A percentile compares a stretch with the other conserved stretches of the same genome.
Conservation (phyloP, 2,329 filamentous ascomycete genomes). For the Botrytis elliptica region DNA sequence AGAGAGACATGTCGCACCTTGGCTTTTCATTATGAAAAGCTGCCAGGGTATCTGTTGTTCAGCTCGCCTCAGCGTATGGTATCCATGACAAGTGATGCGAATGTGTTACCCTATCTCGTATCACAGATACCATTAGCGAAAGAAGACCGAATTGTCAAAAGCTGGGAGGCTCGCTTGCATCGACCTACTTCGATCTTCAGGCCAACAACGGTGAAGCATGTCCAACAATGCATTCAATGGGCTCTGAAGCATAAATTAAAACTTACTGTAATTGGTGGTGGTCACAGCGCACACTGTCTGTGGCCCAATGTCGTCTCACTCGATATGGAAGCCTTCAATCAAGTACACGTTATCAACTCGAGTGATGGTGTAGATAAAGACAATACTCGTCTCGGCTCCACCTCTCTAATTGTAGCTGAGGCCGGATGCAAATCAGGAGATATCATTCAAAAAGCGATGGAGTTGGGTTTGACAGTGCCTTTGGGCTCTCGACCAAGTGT, state of each 20-base stretch:
- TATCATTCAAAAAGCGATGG: conserved; percentile 47
- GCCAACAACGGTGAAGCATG: conserved; percentile 48
- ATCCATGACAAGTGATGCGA: conserved; percentile 50
- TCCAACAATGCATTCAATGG: conserved; percentile 58
- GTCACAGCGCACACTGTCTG: conserved; percentile 60
- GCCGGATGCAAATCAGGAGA: conserved; percentile 57
- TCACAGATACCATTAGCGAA: conserved; percentile 40
- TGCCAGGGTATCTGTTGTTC: conserved; percentile 48
- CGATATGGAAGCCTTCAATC: conserved; percentile 57
- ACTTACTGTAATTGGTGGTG: conserved; percentile 55
- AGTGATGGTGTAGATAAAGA: conserved; percentile 21
- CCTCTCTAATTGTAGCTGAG: conserved; percentile 49
- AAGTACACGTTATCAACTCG: conserved; percentile 45
- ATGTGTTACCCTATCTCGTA: conserved; percentile 45
- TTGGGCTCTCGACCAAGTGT: conserved; percentile 62
- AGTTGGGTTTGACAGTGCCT: conserved; percentile 53
- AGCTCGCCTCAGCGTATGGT: conserved; percentile 50
- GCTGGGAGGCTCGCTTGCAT: conserved; percentile 48
- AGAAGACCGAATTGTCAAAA: conserved; percentile 47
- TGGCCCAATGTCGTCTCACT: conserved; percentile 52
- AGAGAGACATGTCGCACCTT: conserved; percentile 52
- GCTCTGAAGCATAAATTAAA: conserved; percentile 47
- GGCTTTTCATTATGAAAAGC: conserved; percentile 42
- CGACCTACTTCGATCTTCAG: conserved; percentile 46
- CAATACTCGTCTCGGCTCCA: conserved; percentile 27